Base-by-base conservation (phyloP, 345 rosid species). In the Anacardium occidentale region DNA sequence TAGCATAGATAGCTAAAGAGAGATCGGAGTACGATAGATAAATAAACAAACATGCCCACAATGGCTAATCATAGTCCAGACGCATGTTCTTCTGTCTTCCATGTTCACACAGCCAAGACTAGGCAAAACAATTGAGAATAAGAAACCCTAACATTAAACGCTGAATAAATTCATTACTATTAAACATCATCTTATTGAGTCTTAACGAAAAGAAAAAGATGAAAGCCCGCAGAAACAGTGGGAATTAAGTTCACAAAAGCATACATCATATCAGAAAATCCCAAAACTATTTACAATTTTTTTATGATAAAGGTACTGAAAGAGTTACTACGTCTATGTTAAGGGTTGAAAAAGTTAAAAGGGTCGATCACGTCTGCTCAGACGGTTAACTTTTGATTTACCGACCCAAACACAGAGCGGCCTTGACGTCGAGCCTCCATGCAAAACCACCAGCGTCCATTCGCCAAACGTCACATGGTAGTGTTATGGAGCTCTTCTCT, bases 391-490 rank as follows among this genome's bases (percentile, higher is more conserved):
- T 29, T 42, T 50, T 60, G 10, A 18, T 14, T 83, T 54, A 86
- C 59, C 84, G 82, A 50, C 86, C 89, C 71, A 87, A 77, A 44
- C 84, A 76, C 51, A 91, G 91, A 59, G 97, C 98, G 15, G 98
- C 88, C 61, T 84, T 83, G 51, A 86, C 81, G 75, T 93, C 98
- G 32, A 93, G 83, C 80, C 92, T 84, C 98, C 97, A 93, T 75
- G 92, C 98, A 83, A 85, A 88, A 0, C 92, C 90, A 20, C 97
- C 92, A 0, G 81, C 78, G 66, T 88, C 85, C 92, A 91, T 86
- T 69, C 89, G 81, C 97, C 97, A 93, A 52, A 79, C 92, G 60
- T 93, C 98, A 69, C 98, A 91, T 1, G 97, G 98, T 75, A 88
- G 79, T 58, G 85, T 90, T 8, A 88, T 65, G 1, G 94, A 85